These are phyloP conservation scores for Picea glauca DNA, from an alignment of 75 land plant species.

Conservation along the genomic window DNA sequence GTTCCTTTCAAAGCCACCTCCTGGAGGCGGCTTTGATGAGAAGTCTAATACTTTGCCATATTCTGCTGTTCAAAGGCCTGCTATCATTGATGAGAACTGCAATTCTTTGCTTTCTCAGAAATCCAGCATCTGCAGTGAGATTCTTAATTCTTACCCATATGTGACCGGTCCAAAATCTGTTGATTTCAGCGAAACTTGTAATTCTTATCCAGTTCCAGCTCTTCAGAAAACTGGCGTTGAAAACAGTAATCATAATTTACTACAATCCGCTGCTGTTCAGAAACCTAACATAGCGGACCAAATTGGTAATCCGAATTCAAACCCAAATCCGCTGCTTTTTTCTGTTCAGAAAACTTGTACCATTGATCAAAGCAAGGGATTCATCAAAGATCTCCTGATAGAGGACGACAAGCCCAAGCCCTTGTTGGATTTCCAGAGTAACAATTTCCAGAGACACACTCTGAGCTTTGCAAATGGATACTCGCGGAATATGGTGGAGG, in stretches of 20 bases:
- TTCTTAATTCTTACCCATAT: neutral
- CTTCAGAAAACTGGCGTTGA: neutral
- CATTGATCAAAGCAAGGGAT: neutral
- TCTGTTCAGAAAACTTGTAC: neutral
- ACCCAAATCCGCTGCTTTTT: neutral
- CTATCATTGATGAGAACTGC: neutral
- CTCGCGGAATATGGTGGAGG: neutral
- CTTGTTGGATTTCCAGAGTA: neutral
- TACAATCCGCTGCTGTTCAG: neutral
- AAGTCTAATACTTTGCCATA: neutral
- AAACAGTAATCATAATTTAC: neutral
- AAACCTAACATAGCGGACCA: neutral
- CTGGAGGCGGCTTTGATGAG: neutral
- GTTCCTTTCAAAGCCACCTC: neutral
- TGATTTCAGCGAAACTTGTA: neutral
- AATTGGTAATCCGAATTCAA: neutral
- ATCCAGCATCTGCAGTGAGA: neutral
- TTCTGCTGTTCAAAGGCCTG: neutral
- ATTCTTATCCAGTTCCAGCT: neutral
- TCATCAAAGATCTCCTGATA: neutral
- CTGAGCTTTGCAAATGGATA: neutral
- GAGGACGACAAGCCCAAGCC: conserved; percentile 5
- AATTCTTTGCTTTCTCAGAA: neutral
- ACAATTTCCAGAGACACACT: neutral
- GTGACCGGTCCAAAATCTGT: neutral